Evolutionary conservation across 768 basidiomycete species (phyloP).

Genomic region (Melanogaster broomeanus): DNA sequence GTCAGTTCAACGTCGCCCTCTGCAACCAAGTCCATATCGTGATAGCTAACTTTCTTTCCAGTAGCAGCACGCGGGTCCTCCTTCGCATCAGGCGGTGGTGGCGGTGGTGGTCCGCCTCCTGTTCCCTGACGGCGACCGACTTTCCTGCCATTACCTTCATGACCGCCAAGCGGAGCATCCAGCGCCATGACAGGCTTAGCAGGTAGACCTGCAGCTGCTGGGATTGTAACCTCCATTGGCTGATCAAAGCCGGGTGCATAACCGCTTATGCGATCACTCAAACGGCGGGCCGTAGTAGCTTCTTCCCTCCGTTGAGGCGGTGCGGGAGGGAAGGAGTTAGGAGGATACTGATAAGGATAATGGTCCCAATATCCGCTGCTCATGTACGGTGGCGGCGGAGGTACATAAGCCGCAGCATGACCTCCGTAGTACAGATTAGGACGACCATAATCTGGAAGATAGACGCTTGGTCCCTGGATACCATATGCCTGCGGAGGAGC

Average conservation of each 20-base stretch:
- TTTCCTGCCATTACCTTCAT: constrained; percentile 33
- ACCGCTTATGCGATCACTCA: constrained; percentile 83
- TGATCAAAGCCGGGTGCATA: constrained; percentile 56
- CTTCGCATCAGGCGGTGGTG: constrained; percentile 85
- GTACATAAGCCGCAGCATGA: constrained; percentile 35
- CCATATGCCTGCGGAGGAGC: constrained; percentile 87
- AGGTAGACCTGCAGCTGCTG: constrained; percentile 73
- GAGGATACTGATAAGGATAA: constrained; percentile 42
- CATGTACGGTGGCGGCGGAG: constrained; percentile 41
- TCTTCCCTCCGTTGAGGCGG: constrained; percentile 58
- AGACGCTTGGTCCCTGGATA: constrained; percentile 60
- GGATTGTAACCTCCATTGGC: constrained; percentile 45
- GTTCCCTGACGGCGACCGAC: constrained; percentile 40
- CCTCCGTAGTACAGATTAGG: constrained; percentile 42
- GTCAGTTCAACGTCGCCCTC: constrained; percentile 70
- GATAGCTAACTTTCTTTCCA: constrained; percentile 88
- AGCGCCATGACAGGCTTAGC: constrained; percentile 70
- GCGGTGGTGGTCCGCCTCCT: constrained; percentile 60
- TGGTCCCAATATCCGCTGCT: constrained; percentile 47
- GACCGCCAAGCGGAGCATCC: constrained; percentile 49
- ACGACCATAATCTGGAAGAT: constrained; percentile 47
- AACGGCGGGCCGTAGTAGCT: constrained; percentile 55
- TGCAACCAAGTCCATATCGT: constrained; percentile 93
- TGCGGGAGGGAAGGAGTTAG: constrained; percentile 36
- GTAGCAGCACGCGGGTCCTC: constrained; percentile 91